phyloP scores from a whole-genome alignment of 2,329 filamentous ascomycete genomes.

The Pestalotiopsis sp. region DNA sequence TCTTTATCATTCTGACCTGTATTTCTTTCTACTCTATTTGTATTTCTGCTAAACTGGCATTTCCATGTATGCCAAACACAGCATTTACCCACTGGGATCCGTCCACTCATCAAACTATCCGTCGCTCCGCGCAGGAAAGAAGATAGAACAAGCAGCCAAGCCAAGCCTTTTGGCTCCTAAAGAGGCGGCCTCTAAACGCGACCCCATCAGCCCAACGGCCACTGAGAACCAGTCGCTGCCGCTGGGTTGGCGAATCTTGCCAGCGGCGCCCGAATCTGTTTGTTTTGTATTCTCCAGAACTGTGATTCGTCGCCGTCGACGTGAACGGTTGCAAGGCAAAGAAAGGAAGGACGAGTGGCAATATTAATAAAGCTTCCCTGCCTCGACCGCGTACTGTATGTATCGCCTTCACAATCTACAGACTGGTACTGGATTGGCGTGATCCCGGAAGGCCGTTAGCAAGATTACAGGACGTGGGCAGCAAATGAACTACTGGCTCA shows the following conservation, averaged over 20 bases:
- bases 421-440: background rate
- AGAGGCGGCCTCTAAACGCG: constrained; percentile 6
- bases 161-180: background rate
- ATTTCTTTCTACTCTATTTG: background rate
- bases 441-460: background rate
- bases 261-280: background rate
- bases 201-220: background rate
- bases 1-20: background rate
- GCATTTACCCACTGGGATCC: background rate
- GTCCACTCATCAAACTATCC: background rate
- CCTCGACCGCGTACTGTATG: too few species aligned
- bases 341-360: background rate
- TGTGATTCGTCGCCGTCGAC: background rate
- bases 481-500: constrained; percentile 9
- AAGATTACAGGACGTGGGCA: constrained; percentile 8
- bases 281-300: background rate
- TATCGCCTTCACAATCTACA: background rate
- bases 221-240: constrained; percentile 1
- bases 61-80: background rate
- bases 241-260: background rate
- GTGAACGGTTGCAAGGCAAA: background rate
- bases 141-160: constrained; percentile 2
- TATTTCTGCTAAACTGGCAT: background rate
- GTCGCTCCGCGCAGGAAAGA: background rate
- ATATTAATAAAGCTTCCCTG: too few species aligned